A percentile compares a stretch with the other conserved stretches of the same genome.
These are phyloP conservation scores for Ampelocalamus luodianensis DNA, from an alignment of 176 grass and related monocot genomes.

Conservation along the genomic window DNA sequence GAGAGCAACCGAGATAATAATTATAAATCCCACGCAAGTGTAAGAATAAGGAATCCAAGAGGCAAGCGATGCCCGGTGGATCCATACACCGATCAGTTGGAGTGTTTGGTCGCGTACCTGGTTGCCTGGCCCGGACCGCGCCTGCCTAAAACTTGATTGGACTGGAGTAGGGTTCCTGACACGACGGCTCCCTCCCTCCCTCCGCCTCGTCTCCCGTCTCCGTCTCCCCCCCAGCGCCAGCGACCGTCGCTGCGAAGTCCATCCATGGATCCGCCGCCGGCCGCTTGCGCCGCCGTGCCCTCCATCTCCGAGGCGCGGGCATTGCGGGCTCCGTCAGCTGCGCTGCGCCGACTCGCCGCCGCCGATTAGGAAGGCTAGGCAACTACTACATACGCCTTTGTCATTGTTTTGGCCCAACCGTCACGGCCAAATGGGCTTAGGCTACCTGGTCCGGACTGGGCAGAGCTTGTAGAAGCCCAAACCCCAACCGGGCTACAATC, in stretches of 20 bases:
- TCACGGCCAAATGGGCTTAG: no score
- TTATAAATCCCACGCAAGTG: background rate
- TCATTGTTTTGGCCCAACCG: no score
- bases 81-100: no score
- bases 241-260: background rate
- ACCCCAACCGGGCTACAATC: no score
- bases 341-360: no score
- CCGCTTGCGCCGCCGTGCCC: background rate
- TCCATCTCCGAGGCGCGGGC: background rate
- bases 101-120: no score
- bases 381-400: no score
- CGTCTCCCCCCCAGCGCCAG: background rate
- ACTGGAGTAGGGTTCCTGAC: background rate
- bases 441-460: no score
- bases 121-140: background rate
- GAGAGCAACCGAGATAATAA: background rate
- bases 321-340: no score
- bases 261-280: background rate
- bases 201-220: background rate
- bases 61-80: no score
- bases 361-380: no score
- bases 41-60: background rate
- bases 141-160: background rate
- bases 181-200: background rate
- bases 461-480: no score